Percentiles rank a stretch among this genome's conserved stretches.
phyloP scores from a whole-genome alignment of 2,329 filamentous ascomycete species.

The Aspergillus proliferans region DNA sequence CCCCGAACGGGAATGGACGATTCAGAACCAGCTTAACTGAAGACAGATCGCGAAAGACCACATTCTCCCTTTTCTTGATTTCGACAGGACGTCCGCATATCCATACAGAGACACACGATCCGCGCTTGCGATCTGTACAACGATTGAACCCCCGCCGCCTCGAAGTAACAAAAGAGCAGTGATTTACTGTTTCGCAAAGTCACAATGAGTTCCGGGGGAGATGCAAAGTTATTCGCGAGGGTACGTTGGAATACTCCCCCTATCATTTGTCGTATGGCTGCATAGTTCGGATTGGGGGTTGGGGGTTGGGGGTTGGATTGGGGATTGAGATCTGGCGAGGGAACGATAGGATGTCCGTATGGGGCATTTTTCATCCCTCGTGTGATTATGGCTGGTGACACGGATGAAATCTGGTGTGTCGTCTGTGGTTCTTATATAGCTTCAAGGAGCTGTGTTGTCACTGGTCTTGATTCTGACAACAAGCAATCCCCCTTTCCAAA shows the following conservation, averaged over 20 bases:
- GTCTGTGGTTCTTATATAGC: background rate
- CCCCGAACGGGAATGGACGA: too few species aligned
- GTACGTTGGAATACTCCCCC: slow-evolving; percentile 52
- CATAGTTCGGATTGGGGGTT: slow-evolving; percentile 2
- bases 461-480: background rate
- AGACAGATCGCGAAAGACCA: too few species aligned
- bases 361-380: background rate
- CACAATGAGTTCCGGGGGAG: slow-evolving; percentile 67
- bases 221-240: slow-evolving; percentile 98
- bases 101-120: background rate
- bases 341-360: background rate
- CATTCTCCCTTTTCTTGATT: background rate
- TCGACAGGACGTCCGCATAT: background rate
- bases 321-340: background rate
- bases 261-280: slow-evolving; percentile 16
- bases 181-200: slow-evolving; percentile 6
- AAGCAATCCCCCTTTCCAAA: background rate
- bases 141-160: background rate
- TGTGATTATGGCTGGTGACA: background rate
- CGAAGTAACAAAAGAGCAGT: background rate
- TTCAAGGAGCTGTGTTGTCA: background rate
- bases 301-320: background rate
- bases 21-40: too few species aligned
- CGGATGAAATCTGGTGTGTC: background rate
- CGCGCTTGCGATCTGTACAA: background rate